These are phyloP conservation scores for Xylariaceae sp. DNA, from an alignment of 2,329 filamentous ascomycete genomes.

Conservation along the genomic window DNA sequence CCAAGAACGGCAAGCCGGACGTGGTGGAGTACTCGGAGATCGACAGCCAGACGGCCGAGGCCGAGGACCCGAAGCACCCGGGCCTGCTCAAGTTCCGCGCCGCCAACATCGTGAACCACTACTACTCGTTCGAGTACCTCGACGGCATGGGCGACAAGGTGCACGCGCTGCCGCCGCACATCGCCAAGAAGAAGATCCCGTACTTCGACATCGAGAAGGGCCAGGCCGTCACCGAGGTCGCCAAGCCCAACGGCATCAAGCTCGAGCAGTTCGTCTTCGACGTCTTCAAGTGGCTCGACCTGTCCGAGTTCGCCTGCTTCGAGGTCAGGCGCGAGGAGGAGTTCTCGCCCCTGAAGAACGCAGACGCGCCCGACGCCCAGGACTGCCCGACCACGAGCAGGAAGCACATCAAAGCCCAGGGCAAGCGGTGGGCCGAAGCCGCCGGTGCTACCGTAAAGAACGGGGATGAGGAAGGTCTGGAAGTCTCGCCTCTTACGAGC, in stretches of 20 bases:
- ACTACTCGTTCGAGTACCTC: conserved; percentile 93
- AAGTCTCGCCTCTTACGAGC: conserved; percentile 89
- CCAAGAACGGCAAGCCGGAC: conserved; percentile 92
- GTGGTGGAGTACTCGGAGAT: conserved; percentile 99
- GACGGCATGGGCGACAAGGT: conserved; percentile 84
- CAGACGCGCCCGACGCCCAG: conserved; percentile 29
- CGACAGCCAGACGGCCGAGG: conserved; percentile 80
- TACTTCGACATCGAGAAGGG: conserved; percentile 71
- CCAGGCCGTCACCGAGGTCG: conserved; percentile 65
- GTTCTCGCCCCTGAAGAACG: conserved; percentile 95
- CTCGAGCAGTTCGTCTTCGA: conserved; percentile 99
- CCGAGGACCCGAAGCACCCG: conserved; percentile 73
- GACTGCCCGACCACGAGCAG: conserved; percentile 94
- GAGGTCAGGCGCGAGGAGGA: conserved; percentile 97
- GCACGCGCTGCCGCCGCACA: conserved; percentile 84
- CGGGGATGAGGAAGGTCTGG: conserved; percentile 59
- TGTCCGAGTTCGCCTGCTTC: conserved; percentile 89
- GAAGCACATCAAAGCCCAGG: conserved; percentile 83
- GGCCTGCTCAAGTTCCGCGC: conserved; percentile 90
- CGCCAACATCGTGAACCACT: conserved; percentile 99
- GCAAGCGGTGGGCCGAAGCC: conserved; percentile 75
- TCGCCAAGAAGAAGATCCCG: conserved; percentile 98
- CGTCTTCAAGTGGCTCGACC: conserved; percentile 82
- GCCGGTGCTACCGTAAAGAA: conserved; percentile 70
- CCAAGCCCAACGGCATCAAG: conserved; percentile 94